Conservation (phyloP, 202 grass and related monocot genomes). For the Alloteropsis angusta region DNA sequence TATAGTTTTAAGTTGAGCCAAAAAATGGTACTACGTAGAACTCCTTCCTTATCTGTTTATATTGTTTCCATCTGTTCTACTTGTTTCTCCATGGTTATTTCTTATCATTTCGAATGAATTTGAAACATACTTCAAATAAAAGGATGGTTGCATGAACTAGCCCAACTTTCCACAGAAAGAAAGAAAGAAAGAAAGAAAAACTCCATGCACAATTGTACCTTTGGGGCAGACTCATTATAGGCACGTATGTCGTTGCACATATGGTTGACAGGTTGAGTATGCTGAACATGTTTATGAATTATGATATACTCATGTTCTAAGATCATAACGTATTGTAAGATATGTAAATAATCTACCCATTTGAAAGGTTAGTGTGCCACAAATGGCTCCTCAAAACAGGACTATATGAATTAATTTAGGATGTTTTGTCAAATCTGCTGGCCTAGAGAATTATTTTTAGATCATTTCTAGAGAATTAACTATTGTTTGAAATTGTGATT, state of each 20-base stretch:
- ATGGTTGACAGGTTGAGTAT: not conserved
- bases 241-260: not conserved
- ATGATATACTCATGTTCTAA: not conserved
- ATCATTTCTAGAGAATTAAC: not conserved
- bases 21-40: not conserved
- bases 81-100: not conserved
- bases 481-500: not conserved
- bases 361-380: not conserved
- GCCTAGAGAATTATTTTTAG: not conserved
- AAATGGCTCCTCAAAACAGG: not conserved
- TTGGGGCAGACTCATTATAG: not conserved
- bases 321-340: not conserved
- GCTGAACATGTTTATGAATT: not conserved
- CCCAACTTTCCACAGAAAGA: not conserved
- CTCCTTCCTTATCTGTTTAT: not conserved
- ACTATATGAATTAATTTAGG: not conserved
- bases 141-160: not conserved
- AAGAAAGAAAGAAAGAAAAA: no score
- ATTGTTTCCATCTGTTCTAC: not conserved
- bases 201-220: not conserved
- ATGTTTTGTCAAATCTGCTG: not conserved
- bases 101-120: not conserved
- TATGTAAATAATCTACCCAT: not conserved
- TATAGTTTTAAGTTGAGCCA: not conserved
- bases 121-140: not conserved